Conservation (phyloP, 2,329 filamentous ascomycete genomes). For the Pseudogymnoascus sp. region DNA sequence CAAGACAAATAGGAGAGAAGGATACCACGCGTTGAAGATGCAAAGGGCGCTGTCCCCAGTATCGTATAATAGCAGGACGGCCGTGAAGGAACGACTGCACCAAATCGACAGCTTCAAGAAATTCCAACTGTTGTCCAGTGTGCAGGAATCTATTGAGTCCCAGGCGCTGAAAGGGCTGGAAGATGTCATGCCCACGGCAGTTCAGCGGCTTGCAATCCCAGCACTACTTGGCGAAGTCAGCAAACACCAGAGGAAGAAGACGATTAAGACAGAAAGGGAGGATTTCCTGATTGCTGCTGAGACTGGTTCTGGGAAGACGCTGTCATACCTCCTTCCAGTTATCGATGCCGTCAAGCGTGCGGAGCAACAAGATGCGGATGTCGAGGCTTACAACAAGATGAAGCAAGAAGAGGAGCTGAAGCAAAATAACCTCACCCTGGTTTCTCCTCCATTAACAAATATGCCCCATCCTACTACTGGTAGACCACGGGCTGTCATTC, state of each 20-base stretch:
- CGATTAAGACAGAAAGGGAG: slow-evolving; percentile 29
- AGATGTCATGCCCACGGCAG: slow-evolving; percentile 74
- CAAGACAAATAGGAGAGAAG: slow-evolving; percentile 35
- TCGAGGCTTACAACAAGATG: slow-evolving; percentile 51
- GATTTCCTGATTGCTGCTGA: slow-evolving; percentile 84
- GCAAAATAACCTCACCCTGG: slow-evolving; percentile 54
- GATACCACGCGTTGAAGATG: slow-evolving; percentile 81
- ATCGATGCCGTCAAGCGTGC: slow-evolving; percentile 78
- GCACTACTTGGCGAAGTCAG: slow-evolving; percentile 52
- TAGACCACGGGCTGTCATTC: slow-evolving; percentile 72
- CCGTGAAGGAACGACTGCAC: slow-evolving; percentile 47
- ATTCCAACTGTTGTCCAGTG: slow-evolving; percentile 63
- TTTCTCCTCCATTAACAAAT: slow-evolving; percentile 47
- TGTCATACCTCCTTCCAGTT: slow-evolving; percentile 81
- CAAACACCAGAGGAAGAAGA: slow-evolving; percentile 23
- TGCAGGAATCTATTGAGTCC: slow-evolving; percentile 62
- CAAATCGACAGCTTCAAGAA: slow-evolving; percentile 72
- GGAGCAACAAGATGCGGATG: slow-evolving; percentile 52
- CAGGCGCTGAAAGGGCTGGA: slow-evolving; percentile 69
- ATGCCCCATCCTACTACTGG: slow-evolving; percentile 67
- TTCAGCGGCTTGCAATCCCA: slow-evolving; percentile 84
- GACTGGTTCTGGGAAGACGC: slow-evolving; percentile 93
- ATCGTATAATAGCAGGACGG: slow-evolving; percentile 58
- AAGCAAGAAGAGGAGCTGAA: slow-evolving; percentile 47
- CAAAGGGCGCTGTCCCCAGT: slow-evolving; percentile 70